Conservation (phyloP, 176 grass and related monocot genomes). For the Oryza nivara region DNA sequence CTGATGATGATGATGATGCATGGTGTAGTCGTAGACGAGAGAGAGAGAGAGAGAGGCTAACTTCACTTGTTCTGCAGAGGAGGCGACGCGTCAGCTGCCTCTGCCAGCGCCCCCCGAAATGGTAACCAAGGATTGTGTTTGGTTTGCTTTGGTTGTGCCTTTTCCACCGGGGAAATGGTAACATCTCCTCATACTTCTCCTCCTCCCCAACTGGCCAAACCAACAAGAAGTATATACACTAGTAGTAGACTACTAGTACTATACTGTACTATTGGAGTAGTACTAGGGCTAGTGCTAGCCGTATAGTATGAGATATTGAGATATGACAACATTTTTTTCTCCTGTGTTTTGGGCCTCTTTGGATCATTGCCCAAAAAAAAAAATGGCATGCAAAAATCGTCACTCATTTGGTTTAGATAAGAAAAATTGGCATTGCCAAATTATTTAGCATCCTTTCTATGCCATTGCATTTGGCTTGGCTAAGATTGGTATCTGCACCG, state of each 20-base stretch:
- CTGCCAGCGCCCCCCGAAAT: slow-evolving; percentile 31
- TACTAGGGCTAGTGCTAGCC: background rate
- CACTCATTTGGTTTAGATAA: no score
- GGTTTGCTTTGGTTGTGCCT: background rate
- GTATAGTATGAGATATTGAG: background rate
- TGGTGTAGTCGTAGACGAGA: background rate
- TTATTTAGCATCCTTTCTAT: no score
- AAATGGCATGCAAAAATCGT: no score
- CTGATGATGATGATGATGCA: background rate
- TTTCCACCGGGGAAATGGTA: background rate
- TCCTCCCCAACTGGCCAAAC: background rate
- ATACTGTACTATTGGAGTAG: background rate
- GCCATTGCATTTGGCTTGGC: no score
- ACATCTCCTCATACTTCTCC: background rate
- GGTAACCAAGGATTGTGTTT: slow-evolving; percentile 36
- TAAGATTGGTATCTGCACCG: no score
- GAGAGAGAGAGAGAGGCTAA: background rate
- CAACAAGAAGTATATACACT: background rate
- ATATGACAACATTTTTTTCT: background rate
- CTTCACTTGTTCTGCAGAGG: no score
- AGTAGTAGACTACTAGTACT: background rate
- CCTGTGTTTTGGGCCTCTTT: background rate
- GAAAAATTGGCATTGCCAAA: no score
- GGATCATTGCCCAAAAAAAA: no score
- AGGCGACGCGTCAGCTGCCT: slow-evolving; percentile 39